Conservation (phyloP, 2,329 filamentous ascomycete genomes). For the Epichloe uncinata region DNA sequence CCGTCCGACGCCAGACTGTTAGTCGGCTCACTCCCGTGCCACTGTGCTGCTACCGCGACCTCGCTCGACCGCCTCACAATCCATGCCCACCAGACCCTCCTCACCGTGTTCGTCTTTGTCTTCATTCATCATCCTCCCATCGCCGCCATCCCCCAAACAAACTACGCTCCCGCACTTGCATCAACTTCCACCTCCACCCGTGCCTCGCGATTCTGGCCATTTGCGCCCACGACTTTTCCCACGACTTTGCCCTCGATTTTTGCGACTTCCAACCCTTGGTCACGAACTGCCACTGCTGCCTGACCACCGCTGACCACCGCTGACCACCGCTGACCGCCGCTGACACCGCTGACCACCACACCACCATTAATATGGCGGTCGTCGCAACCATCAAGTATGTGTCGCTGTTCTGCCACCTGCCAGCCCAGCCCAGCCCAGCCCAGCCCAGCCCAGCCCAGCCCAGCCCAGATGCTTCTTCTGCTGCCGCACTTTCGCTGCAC, state of each 20-base stretch:
- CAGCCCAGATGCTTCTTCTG: background rate
- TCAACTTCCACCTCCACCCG: background rate
- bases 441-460: too few species aligned
- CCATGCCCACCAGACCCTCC: background rate
- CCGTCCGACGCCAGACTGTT: background rate
- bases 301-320: background rate
- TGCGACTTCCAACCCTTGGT: background rate
- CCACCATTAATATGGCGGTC: slow-evolving; percentile 36
- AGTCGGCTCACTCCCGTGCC: slow-evolving; percentile 1
- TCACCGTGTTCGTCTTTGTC: slow-evolving; percentile 3
- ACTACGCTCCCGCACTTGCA: background rate
- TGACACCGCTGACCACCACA: background rate
- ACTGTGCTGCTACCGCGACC: background rate
- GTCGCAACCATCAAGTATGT: slow-evolving; percentile 53
- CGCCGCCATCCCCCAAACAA: background rate
- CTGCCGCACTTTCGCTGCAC: slow-evolving; percentile 7
- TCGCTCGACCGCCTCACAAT: slow-evolving; percentile 1
- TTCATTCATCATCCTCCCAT: slow-evolving; percentile 2
- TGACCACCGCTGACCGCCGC: background rate
- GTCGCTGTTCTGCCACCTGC: slow-evolving; percentile 6
- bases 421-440: background rate
- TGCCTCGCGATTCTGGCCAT: slow-evolving; percentile 1
- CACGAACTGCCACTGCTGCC: background rate
- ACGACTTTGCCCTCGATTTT: background rate
- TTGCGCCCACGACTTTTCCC: background rate